Evolutionary conservation across 2,329 filamentous ascomycete species (phyloP), one percentile per base, ranked within the genome.

Genomic region (Fusarium bulbicola): DNA sequence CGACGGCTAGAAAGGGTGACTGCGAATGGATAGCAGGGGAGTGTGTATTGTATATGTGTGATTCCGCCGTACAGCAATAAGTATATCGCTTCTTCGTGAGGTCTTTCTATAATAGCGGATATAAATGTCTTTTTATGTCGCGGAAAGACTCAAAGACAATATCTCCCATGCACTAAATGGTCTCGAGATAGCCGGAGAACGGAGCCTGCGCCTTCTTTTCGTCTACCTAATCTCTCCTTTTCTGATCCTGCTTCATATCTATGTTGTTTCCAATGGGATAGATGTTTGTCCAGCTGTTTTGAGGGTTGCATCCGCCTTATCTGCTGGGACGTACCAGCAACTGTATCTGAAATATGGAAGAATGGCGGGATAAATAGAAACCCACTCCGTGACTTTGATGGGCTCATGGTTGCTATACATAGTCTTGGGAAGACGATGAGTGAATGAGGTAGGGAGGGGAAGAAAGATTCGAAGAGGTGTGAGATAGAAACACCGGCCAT

Each of bases 371-470:
- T 52, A 20, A 45, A 28, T 64, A 57, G 43, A 34, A 43, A 62
- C 82, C 82, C 73, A 82, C 82, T 82, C 80, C 79, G 83, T 79
- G 73, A 78, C 76, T 76, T 75, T 80, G 70, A 83, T 81, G 72
- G 80, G 79, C 64, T 82, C 81, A 64, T 82, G 80, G 74, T 81
- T 81, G 46, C 77, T 78, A 70, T 80, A 82, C 77, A 80, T 81
- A 32, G 46, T 32, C 16, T 30, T 30, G 62, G 73, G 73, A 76
- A 76, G 46, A 69, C 57, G 54, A 66, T 67, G 68, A 68, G 73
- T 30, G 26, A 10, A 20, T 2, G 18, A 21, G 26, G 0, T 6
- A 47, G 57, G 58, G 45, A 47, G 57, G 68, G 63, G 26, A n/a
- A n/a, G n/a, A n/a, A 18, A 30, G 36, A 16, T 40, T 47, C 20